phyloP scores from a whole-genome alignment of 352 stramenopile species.

The Pythium plurisporium region DNA sequence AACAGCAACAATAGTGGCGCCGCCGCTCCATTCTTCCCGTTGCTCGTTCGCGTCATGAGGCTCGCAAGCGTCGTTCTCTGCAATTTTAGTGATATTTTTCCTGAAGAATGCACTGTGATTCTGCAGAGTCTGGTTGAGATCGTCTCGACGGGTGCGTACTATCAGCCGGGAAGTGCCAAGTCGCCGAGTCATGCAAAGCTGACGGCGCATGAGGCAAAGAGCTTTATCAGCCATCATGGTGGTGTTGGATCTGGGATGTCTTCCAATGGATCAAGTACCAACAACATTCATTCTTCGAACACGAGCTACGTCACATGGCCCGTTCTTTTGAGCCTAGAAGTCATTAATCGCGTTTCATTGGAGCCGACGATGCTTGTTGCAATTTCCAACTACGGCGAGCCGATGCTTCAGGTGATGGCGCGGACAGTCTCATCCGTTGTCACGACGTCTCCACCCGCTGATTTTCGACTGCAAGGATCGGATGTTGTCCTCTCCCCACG shows the following conservation, averaged over 20 bases:
- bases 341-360: conserved; percentile 66
- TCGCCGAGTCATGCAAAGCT: conserved; percentile 48
- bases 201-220: conserved; percentile 55
- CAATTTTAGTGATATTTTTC: conserved; percentile 70
- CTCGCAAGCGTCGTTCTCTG: conserved; percentile 71
- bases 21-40: conserved; percentile 52
- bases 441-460: conserved; percentile 64
- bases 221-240: conserved; percentile 43
- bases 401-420: conserved; percentile 50
- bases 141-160: conserved; percentile 72
- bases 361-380: conserved; percentile 68
- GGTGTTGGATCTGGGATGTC: conserved; percentile 25
- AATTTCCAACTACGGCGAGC: conserved; percentile 56
- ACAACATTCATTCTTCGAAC: conserved; percentile 16
- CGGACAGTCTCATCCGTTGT: conserved; percentile 73
- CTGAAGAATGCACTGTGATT: conserved; percentile 60
- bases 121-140: conserved; percentile 67
- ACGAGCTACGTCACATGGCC: conserved; percentile 83
- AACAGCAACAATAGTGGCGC: conserved; percentile 29
- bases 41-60: conserved; percentile 80
- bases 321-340: conserved; percentile 74
- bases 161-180: conserved; percentile 43
- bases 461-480: conserved; percentile 50
- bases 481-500: conserved; percentile 39
- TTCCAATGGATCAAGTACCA: conserved; percentile 9